Base-by-base conservation (phyloP, 169 alveolate species). In the Besnoitia besnoiti region DNA sequence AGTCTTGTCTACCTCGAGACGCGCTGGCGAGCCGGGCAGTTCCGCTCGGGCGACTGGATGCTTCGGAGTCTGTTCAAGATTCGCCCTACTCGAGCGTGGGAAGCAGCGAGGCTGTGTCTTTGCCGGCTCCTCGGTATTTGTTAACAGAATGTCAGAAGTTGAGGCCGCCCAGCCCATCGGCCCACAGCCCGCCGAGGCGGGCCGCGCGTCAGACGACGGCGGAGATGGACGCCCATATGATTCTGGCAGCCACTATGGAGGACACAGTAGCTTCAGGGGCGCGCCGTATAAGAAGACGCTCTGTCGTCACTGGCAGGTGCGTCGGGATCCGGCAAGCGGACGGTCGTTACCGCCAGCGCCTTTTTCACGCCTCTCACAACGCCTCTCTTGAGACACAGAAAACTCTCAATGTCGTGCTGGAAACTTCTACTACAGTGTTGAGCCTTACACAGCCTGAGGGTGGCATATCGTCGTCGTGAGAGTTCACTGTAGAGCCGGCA, bases 261-360 rank as follows among this genome's bases (percentile, higher is more conserved):
- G 67, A 19, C 30, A 21, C 5, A 19, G 24, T 16, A 16, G 59
- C 24, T 21, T 21, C 12, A 73, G 82, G 46, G n/a, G 47, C 46
- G 46, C 82, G 5, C 82, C 82, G 8, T 73, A 73, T 42, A 73
- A 73, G 44, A 73, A 73, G 24, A 73, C 82, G 16, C 82, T 73
- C 5, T 73, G 82, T n/a, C 14, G 82, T 1, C 82, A 73, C 46
- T 73, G 82, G 82, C 82, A 73, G 82, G 82, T 73, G n/a, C 82
- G 82, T 37, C n/a, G 12, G 47, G 12, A 7, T 7, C 82, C n/a
- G n/a, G 27, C 39, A 19, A 4, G 82, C n/a, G n/a, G n/a, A n/a
- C n/a, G n/a, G n/a, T n/a, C n/a, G n/a, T n/a, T n/a, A n/a, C n/a
- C n/a, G n/a, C n/a, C n/a, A n/a, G n/a, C n/a, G n/a, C n/a, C n/a